Conservation (phyloP, 1,284 basidiomycete genomes). For the Bjerkandera adusta region DNA sequence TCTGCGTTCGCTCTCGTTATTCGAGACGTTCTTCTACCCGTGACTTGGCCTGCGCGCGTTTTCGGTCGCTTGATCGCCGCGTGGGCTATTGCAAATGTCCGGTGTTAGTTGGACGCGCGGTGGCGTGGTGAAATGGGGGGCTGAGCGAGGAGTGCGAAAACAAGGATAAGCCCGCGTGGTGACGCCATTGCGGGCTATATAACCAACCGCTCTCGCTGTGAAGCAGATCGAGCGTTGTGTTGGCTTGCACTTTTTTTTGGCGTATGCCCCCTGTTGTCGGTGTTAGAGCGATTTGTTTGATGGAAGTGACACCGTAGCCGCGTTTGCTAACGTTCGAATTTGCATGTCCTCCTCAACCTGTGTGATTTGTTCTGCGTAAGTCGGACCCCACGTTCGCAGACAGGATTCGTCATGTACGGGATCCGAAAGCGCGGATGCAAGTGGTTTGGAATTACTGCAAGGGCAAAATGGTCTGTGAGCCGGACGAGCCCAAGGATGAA, state of each 20-base stretch:
- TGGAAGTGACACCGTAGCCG: constrained; percentile 35
- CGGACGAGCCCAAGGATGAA: constrained; percentile 86
- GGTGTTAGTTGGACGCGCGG: constrained; percentile 78
- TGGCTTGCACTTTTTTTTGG: constrained; percentile 58
- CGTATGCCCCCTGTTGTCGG: constrained; percentile 51
- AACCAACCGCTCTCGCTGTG: constrained; percentile 47
- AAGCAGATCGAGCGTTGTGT: constrained; percentile 56
- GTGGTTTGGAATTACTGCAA: constrained; percentile 86
- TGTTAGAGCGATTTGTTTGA: constrained; percentile 30
- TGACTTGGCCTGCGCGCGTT: constrained; percentile 69
- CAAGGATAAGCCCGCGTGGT: constrained; percentile 34
- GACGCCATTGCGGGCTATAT: constrained; percentile 35
- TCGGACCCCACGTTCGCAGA: constrained; percentile 81
- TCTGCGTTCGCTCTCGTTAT: constrained; percentile 70
- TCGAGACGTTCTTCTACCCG: constrained; percentile 77
- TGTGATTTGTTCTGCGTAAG: constrained; percentile 43
- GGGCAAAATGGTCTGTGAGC: constrained; percentile 82
- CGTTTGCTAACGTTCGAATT: constrained; percentile 54
- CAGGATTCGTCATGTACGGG: constrained; percentile 82
- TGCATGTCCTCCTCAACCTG: constrained; percentile 22
- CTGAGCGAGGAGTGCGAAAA: constrained; percentile 89
- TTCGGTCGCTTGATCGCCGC: constrained; percentile 90
- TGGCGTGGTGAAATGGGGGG: constrained; percentile 90
- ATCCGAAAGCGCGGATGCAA: constrained; percentile 87
- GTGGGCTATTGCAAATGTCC: constrained; percentile 61